phyloP scores from a whole-genome alignment of 768 basidiomycete genomes.

The Agrocybe pediades region DNA sequence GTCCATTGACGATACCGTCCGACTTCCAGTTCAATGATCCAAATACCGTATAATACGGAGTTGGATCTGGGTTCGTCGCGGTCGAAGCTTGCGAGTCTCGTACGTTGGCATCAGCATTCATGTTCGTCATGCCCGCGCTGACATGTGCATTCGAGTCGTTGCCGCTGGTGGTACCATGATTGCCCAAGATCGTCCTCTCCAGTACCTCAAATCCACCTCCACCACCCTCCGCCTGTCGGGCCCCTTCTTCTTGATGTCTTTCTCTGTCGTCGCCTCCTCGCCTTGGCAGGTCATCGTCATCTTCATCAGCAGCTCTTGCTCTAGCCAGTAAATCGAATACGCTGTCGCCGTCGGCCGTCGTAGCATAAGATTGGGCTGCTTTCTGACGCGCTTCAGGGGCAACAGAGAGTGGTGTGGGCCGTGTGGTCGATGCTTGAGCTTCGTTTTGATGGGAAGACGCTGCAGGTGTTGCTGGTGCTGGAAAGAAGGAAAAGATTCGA shows the following conservation, averaged over 20 bases:
- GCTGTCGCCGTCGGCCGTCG: neutral
- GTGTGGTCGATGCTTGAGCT: too few species aligned
- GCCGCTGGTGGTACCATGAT: neutral
- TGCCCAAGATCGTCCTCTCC: neutral
- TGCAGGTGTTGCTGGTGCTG: too few species aligned
- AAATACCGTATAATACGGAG: constrained; percentile 60
- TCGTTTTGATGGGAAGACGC: too few species aligned
- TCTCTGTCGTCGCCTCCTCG: neutral
- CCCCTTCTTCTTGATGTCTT: neutral
- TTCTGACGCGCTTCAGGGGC: too few species aligned
- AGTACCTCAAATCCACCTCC: neutral
- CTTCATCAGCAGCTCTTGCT: neutral
- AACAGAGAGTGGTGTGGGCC: too few species aligned
- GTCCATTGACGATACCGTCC: constrained; percentile 10
- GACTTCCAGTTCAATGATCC: constrained; percentile 48
- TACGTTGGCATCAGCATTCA: too few species aligned
- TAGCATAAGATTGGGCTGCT: too few species aligned
- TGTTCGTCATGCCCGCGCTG: too few species aligned
- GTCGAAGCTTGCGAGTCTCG: too few species aligned
- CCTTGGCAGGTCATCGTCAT: neutral
- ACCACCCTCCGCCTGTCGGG: neutral
- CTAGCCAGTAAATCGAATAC: neutral
- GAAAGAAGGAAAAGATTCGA: too few species aligned
- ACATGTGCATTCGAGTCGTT: neutral
- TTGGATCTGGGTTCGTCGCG: too few species aligned